Conservation (phyloP, 352 stramenopile species). For the Pythium brachiatum region DNA sequence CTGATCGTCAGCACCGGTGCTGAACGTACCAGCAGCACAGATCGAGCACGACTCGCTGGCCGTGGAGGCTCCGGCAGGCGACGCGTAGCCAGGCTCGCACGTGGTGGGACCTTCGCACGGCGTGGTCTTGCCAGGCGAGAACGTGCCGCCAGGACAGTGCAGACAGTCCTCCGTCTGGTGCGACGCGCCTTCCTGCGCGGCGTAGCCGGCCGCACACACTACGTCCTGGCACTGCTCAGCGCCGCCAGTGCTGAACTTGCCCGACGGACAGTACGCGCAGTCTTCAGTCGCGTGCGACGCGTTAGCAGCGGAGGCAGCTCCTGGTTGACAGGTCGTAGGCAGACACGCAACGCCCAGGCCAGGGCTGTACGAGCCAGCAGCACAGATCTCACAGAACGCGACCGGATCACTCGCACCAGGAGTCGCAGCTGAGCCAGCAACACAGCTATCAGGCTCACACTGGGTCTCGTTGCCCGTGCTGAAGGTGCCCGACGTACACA, state of each 20-base stretch:
- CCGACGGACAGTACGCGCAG: constrained; percentile 30
- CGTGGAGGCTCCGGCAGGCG: constrained; percentile 28
- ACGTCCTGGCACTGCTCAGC: constrained; percentile 29
- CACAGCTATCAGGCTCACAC: constrained; percentile 31
- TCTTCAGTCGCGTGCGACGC: constrained; percentile 29
- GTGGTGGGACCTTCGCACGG: constrained; percentile 34
- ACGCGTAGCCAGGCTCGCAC: constrained; percentile 34
- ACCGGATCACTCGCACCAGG: constrained; percentile 29
- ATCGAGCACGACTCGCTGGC: constrained; percentile 32
- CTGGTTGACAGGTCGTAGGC: constrained; percentile 26
- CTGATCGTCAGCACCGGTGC: constrained; percentile 24
- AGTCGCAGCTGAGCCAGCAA: constrained; percentile 27
- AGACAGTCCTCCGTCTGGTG: constrained; percentile 33
- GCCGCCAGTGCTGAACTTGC: constrained; percentile 34
- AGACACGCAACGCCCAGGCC: constrained; percentile 30
- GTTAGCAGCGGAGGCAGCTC: constrained; percentile 26
- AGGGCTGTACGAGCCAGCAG: constrained; percentile 32
- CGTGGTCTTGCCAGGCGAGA: constrained; percentile 28
- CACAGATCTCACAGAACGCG: constrained; percentile 34
- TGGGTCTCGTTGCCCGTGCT: constrained; percentile 34
- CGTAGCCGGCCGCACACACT: constrained; percentile 30
- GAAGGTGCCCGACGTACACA: constrained; percentile 34
- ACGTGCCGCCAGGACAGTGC: constrained; percentile 33
- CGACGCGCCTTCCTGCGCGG: constrained; percentile 29
- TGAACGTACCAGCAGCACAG: constrained; percentile 34